Conservation (phyloP, 805 yeast genomes). For the Sungouiella thailandica region DNA sequence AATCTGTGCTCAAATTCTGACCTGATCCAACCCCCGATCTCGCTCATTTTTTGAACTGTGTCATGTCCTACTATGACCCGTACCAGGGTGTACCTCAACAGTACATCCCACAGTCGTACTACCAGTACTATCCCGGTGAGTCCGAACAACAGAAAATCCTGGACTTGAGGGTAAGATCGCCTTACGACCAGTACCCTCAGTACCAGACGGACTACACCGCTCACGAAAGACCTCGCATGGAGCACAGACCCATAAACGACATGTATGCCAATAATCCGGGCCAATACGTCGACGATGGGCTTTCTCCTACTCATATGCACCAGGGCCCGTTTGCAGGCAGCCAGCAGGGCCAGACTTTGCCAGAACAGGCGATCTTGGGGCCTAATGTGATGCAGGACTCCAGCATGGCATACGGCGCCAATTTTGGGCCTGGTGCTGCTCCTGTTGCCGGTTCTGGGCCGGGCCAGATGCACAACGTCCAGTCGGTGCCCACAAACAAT, state of each 20-base stretch:
- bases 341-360: not conserved
- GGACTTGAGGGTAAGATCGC: slow-evolving; percentile 1
- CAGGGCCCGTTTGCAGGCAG: slow-evolving; percentile 1
- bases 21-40: too few relatives aligned
- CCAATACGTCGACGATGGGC: slow-evolving; percentile 1
- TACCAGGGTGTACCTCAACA: slow-evolving; percentile 35
- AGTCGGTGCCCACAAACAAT: slow-evolving; percentile 1
- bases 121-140: slow-evolving; percentile 22
- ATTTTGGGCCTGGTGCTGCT: not conserved
- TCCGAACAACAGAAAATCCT: slow-evolving; percentile 3
- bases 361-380: too few relatives aligned
- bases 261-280: slow-evolving; percentile 12
- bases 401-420: not conserved
- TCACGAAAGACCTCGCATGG: slow-evolving; percentile 6
- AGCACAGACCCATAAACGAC: slow-evolving; percentile 12
- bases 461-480: slow-evolving; percentile 1
- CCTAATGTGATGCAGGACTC: slow-evolving; percentile 1
- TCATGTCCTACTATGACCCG: slow-evolving; percentile 40
- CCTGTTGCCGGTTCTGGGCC: not conserved
- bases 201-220: slow-evolving; percentile 14
- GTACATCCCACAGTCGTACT: slow-evolving; percentile 30
- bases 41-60: too few relatives aligned
- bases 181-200: slow-evolving; percentile 19
- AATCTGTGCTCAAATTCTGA: too few relatives aligned
- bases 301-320: slow-evolving; percentile 2